Base-by-base conservation (phyloP, 768 basidiomycete genomes). In the Pleurotus eryngii region DNA sequence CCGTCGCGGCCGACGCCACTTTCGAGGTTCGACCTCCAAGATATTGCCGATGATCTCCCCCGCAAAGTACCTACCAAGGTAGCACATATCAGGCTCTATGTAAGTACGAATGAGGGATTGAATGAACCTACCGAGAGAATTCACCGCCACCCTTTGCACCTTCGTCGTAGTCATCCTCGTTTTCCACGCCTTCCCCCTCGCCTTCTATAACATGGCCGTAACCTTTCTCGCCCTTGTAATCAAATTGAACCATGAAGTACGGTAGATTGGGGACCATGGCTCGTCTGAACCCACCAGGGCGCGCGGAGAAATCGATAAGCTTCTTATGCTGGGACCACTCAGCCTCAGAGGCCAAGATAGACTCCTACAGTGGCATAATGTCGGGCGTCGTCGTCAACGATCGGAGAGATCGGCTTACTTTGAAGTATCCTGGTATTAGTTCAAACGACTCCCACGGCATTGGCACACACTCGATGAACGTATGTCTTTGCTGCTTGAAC, bases 281-380 rank as follows among this genome's bases (percentile, higher is more conserved):
- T 0, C 96, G 83, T 42, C 95, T 80, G 77, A 98, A 98, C 3
- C 96, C 96, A 15, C 96, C 95, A 1, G 93, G 91, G 3, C 93
- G 79, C 7, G 85, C 75, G 2, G 91, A 83, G 68, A 99, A 99
- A 71, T 96, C 92, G 62, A 99, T 98, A 51, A 98, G 75, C 67
- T 98, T 98, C 69, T 92, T 95, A 75, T 99, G 95, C 65, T 97
- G 94, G 5, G 95, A 95, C 97, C 97, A 99, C 74, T 98, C 97
- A 5, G 88, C 81, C 68, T 98, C 97, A 2, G 94, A 95, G 42
- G 89, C 81, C 15, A 95, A 72, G 61, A 99, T 96, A 0, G 93
- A 94, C 85, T 98, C 96, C 90, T 93, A 57, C 9, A 45, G 12
- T 37, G 11, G 46, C 22, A 58, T 20, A 55, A 40, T n/a, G 47